phyloP scores from a whole-genome alignment of 129 eudicot genomes.

The Calendula officinalis region DNA sequence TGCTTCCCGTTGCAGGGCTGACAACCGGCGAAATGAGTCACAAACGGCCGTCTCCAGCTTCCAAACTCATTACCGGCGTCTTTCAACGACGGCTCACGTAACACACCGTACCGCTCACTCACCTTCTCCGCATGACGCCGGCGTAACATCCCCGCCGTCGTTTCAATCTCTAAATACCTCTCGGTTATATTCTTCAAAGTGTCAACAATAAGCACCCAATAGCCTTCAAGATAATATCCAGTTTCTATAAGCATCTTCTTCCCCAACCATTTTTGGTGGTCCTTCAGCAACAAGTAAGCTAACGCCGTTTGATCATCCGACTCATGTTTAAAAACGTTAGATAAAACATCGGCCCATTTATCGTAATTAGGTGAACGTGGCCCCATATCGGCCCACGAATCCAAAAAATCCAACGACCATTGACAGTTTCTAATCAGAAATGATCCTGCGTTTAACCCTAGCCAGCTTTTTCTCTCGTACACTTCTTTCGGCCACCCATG shows the following conservation, averaged over 20 bases:
- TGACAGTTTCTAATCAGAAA: slow-evolving; percentile 71
- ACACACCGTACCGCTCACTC: slow-evolving; percentile 41
- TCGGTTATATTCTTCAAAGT: slow-evolving; percentile 30
- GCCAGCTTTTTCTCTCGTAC: slow-evolving; percentile 56
- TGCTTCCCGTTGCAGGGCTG: slow-evolving; percentile 58
- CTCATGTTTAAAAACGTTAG: slow-evolving; percentile 29
- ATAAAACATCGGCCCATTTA: slow-evolving; percentile 44
- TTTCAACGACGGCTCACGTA: slow-evolving; percentile 34
- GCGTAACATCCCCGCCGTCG: slow-evolving; percentile 33
- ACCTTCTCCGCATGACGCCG: slow-evolving; percentile 50
- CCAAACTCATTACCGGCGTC: slow-evolving; percentile 41
- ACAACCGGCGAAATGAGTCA: slow-evolving; percentile 64
- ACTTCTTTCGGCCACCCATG: slow-evolving; percentile 49
- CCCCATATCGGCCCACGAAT: slow-evolving; percentile 66
- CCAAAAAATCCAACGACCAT: slow-evolving; percentile 72
- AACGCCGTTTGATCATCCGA: slow-evolving; percentile 58
- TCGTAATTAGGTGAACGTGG: slow-evolving; percentile 42
- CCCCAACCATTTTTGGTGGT: slow-evolving; percentile 43
- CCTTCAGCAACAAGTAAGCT: slow-evolving; percentile 49
- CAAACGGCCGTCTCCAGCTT: slow-evolving; percentile 53
- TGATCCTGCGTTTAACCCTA: slow-evolving; percentile 70
- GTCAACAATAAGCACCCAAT: slow-evolving; percentile 61
- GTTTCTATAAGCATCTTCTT: slow-evolving; percentile 52
- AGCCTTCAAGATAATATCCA: slow-evolving; percentile 63
- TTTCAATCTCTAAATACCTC: slow-evolving; percentile 33